Conservation (phyloP, 2,329 filamentous ascomycete species). For the Fusarium cyanostomum region DNA sequence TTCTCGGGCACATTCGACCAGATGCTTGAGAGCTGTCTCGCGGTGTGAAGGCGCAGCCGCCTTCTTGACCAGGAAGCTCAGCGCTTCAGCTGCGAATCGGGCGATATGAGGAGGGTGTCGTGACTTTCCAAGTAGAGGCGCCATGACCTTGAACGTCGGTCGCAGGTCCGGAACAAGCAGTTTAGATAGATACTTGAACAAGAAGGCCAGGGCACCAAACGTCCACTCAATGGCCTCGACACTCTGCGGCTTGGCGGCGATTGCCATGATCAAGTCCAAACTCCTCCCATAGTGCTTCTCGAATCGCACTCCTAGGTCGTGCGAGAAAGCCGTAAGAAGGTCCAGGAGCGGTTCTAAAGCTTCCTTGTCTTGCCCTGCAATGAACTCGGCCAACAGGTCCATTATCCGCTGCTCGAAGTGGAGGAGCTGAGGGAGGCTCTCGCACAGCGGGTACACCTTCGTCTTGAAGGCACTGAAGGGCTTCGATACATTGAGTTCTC, state of each 20-base stretch:
- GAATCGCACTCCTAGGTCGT: conserved; percentile 87
- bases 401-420: conserved; percentile 91
- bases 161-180: conserved; percentile 86
- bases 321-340: conserved; percentile 92
- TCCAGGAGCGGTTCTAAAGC: conserved; percentile 87
- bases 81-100: conserved; percentile 90
- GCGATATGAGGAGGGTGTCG: conserved; percentile 87
- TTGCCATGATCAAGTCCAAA: conserved; percentile 77
- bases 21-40: conserved; percentile 73
- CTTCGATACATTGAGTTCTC: conserved; percentile 88
- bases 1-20: conserved; percentile 76
- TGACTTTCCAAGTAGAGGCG: conserved; percentile 83
- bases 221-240: conserved; percentile 97
- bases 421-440: conserved; percentile 90
- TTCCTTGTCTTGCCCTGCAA: conserved; percentile 79
- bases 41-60: conserved; percentile 81
- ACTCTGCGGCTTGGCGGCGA: conserved; percentile 80
- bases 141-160: conserved; percentile 84
- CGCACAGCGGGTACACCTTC: conserved; percentile 79
- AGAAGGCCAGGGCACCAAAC: conserved; percentile 90
- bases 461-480: conserved; percentile 81
- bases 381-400: conserved; percentile 77
- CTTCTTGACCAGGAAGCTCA: conserved; percentile 94
- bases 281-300: conserved; percentile 86
- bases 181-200: conserved; percentile 96